Evolutionary conservation across 1,284 basidiomycete species (phyloP).

Genomic region (Leccinum griseonigrum): DNA sequence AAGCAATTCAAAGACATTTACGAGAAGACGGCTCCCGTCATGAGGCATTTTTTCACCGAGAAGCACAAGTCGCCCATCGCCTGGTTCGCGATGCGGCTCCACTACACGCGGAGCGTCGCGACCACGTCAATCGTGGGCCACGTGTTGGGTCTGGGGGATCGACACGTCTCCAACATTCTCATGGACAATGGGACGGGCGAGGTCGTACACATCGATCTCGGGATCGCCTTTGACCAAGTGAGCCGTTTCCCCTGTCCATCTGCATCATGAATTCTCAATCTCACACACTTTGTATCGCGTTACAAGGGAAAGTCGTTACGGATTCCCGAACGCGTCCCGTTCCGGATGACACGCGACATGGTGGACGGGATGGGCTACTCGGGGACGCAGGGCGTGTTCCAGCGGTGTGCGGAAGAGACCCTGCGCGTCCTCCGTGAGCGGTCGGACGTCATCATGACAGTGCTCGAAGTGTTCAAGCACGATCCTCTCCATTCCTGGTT

Average conservation of each 20-base stretch:
- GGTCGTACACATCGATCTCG: conserved; percentile 93
- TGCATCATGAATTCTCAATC: not conserved
- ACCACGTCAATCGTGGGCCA: conserved; percentile 95
- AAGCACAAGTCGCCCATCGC: conserved; percentile 82
- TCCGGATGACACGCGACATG: conserved; percentile 91
- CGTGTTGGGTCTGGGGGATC: conserved; percentile 89
- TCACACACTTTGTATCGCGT: not conserved
- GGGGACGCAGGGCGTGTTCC: conserved; percentile 92
- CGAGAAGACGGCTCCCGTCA: conserved; percentile 74
- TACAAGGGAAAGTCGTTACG: conserved; percentile 76
- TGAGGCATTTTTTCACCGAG: conserved; percentile 95
- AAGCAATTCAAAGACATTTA: conserved; percentile 54
- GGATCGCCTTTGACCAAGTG: conserved; percentile 95
- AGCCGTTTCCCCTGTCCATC: conserved; percentile 18
- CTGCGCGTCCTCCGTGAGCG: conserved; percentile 85
- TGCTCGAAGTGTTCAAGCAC: conserved; percentile 95
- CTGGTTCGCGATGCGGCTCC: conserved; percentile 93
- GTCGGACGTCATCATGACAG: conserved; percentile 88
- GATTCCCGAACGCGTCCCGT: conserved; percentile 90
- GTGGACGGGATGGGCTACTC: conserved; percentile 92
- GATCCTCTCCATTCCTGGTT: conserved; percentile 94
- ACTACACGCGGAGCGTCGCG: conserved; percentile 90
- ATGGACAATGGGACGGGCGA: conserved; percentile 85
- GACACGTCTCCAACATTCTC: conserved; percentile 92
- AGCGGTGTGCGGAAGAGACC: conserved; percentile 93